Evolutionary conservation across 2,329 filamentous ascomycete genomes (phyloP).

Genomic region (Cladosporium sp.): DNA sequence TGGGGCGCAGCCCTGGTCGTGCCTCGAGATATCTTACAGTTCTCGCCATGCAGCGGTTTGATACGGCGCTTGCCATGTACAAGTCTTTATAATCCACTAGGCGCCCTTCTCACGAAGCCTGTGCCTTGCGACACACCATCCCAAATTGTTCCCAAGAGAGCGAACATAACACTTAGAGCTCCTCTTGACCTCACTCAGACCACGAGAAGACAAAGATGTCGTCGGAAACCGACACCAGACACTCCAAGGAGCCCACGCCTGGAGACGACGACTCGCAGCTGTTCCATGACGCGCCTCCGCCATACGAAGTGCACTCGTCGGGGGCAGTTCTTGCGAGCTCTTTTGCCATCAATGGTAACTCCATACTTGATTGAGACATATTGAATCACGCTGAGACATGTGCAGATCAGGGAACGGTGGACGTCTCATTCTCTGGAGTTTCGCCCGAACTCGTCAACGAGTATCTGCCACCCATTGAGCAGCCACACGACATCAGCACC

Average conservation of each 20-base stretch:
- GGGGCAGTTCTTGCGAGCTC: neutral
- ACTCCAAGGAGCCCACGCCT: neutral
- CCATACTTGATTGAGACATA: neutral
- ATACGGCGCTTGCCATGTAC: too few relatives aligned
- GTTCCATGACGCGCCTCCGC: neutral
- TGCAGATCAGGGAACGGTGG: neutral
- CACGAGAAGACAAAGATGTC: neutral
- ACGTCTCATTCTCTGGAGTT: neutral
- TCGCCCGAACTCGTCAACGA: neutral
- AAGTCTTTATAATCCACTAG: too few relatives aligned
- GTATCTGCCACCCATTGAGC: neutral
- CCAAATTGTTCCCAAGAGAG: too few relatives aligned
- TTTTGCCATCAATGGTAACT: neutral
- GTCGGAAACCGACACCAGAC: neutral
- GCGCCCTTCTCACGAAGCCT: too few relatives aligned
- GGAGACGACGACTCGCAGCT: neutral
- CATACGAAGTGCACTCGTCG: neutral
- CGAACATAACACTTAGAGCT: neutral
- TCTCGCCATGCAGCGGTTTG: too few relatives aligned
- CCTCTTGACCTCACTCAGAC: neutral
- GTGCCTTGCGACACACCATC: too few relatives aligned
- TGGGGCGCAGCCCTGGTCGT: neutral
- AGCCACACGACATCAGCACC: neutral
- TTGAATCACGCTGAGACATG: neutral
- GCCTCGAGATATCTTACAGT: neutral